Conservation (phyloP, 2,329 filamentous ascomycete species). For the Sclerotinia glacialis region DNA sequence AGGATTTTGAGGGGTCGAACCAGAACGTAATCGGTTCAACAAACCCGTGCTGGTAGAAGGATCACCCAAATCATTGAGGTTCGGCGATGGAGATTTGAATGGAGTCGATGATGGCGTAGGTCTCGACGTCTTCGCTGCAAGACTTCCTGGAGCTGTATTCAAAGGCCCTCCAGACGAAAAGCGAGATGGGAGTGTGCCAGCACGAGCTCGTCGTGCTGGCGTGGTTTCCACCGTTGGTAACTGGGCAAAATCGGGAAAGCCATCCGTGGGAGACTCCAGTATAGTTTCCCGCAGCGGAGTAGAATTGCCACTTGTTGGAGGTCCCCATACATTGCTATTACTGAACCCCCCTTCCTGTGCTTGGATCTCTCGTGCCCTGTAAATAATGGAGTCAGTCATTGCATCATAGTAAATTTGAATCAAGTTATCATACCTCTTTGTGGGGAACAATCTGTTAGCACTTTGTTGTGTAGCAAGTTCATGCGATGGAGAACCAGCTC, state of each 20-base stretch:
- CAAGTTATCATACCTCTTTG: constrained; percentile 72
- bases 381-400: constrained; percentile 22
- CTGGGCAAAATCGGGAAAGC: constrained; percentile 84
- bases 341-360: constrained; percentile 77
- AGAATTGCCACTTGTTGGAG: constrained; percentile 92
- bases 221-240: constrained; percentile 64
- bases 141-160: constrained; percentile 44
- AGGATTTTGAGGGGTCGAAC: constrained; percentile 88
- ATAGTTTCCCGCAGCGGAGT: constrained; percentile 96
- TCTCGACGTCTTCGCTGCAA: constrained; percentile 72
- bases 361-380: constrained; percentile 90
- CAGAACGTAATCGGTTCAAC: constrained; percentile 81
- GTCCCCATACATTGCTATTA: constrained; percentile 77
- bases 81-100: constrained; percentile 68
- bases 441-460: constrained; percentile 73
- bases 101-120: constrained; percentile 85
- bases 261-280: constrained; percentile 92
- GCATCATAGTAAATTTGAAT: neutral
- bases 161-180: constrained; percentile 75
- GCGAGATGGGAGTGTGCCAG: constrained; percentile 92
- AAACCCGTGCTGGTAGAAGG: constrained; percentile 65
- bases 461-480: constrained; percentile 58
- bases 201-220: constrained; percentile 73
- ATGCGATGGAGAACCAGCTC: constrained; percentile 94
- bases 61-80: constrained; percentile 47